Base-by-base conservation (phyloP, 2,329 filamentous ascomycete genomes). In the Peltaster fructicola region DNA sequence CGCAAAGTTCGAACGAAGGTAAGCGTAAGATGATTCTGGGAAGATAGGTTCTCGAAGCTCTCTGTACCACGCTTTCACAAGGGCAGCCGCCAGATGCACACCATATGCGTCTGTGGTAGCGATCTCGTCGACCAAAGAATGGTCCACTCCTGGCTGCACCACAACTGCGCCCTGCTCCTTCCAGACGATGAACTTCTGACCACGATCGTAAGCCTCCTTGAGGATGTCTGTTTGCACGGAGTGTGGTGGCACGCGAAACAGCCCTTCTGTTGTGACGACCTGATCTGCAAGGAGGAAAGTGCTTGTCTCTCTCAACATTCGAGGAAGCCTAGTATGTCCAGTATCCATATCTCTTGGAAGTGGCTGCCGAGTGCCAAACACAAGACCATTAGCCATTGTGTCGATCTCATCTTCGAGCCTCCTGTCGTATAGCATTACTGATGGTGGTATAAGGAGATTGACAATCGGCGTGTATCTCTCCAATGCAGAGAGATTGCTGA, bases 51-150 rank as follows among this genome's bases (percentile, higher is more conserved):
- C 51, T 12, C 54, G 53, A 7, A 68, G 44, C 19, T 59, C 56
- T 14, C 61, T 48, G 32, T 68, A 68, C 60, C 63, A 68, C 6
- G 54, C 42, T 39, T 68, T 68, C 44, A 66, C 59, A 21, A 68
- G 36, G 5, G 54, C 58, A 7, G 62, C 60, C 3, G 62, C 61
- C 30, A 61, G 52, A 34, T 60, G 60, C 2, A 63, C 58, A 2
- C 58, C 56, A 38, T 65, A 68, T 5, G 62, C 54, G 34, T 65
- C 60, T 25, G 49, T 50, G 4, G 51, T 44, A 15, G 59, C 54
- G 4, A 63, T 41, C 29, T 63, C 56, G 13, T 50, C 48, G 4
- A 63, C 23, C n/a, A 45, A 28, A 2, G 26, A 17, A 17, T 31
- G 32, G 20, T 40, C 40, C 14, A 60, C 52, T 11, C 53, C 53